These are phyloP conservation scores for Stipa capillata DNA, from an alignment of 176 grass and related monocot genomes.

Conservation along the genomic window DNA sequence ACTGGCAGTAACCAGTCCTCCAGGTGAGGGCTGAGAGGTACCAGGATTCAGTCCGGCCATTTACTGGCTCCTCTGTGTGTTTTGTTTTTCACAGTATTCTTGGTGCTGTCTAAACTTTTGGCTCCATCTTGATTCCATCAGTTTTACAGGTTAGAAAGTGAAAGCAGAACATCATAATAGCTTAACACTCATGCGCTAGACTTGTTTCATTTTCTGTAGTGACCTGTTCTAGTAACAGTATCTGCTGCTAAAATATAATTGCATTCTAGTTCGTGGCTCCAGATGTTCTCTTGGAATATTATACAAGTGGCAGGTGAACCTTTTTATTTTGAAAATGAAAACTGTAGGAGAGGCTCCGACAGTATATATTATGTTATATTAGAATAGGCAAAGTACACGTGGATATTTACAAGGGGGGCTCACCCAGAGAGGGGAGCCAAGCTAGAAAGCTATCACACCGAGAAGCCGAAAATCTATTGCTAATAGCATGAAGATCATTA, in stretches of 20 bases:
- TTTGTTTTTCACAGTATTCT: not conserved
- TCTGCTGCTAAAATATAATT: not conserved
- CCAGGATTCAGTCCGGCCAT: not conserved
- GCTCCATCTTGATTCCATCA: not conserved
- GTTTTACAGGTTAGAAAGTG: not conserved
- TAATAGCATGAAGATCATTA: too few relatives aligned
- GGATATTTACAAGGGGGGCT: too few relatives aligned
- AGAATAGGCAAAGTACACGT: too few relatives aligned
- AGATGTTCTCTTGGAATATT: not conserved
- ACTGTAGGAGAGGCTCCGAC: too few relatives aligned
- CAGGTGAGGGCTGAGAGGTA: not conserved
- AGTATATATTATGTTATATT: too few relatives aligned
- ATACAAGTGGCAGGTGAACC: too few relatives aligned
- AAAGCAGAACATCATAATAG: not conserved
- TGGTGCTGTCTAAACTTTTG: not conserved
- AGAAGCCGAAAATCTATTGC: too few relatives aligned
- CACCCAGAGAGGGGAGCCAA: too few relatives aligned
- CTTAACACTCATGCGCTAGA: not conserved
- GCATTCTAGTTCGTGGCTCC: not conserved
- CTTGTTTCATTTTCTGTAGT: not conserved
- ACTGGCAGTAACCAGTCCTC: not conserved
- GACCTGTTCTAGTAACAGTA: not conserved
- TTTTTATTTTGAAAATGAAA: too few relatives aligned
- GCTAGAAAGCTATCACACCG: too few relatives aligned
- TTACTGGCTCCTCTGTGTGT: not conserved